Evolutionary conservation across 257 asterid genomes (phyloP), one percentile per base, ranked within the genome.

Genomic region (Jacaranda copaia): DNA sequence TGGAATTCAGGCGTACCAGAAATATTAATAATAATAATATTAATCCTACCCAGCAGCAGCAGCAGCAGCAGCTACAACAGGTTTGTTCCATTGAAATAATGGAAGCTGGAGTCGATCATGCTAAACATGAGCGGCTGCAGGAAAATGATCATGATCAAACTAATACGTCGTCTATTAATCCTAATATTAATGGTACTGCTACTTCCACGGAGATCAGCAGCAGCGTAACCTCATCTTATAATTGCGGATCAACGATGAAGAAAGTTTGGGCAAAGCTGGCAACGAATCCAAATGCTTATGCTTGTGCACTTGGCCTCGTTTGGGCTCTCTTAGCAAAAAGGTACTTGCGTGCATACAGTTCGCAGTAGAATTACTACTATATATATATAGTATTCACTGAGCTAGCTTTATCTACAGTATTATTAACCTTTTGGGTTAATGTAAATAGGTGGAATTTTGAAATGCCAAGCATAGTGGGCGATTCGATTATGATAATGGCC

Each of bases 401-500:
- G 1, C 11, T 48, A 15, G 3, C 11, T 3, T 11, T 48, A 48
- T 42, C 6, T 42, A 42, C 2, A 42, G 12, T 8, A 45, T 0
- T 45, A 45, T 45, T 45, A 45, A 45, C 51, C 12, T 19, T 58
- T 25, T 10, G 38, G 14, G 3, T 42, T 42, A 42, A 42, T 5
- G 5, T 67, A 20, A 0, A 8, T 61, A 58, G 98, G 87, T 94
- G 97, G 97, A 56, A 87, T 75, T 60, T 92, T 10, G 74, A 79
- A 39, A 83, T 92, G 94, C 97, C 97, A 0, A 57, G 73, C 77
- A 82, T 90, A 43, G 74, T 88, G 70, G 88, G 88, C 65, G 97
- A 93, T 43, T 92, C 93, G 9, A 84, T 92, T 39, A 32, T 82
- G 71, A 88, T 94, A 35, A 87, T 94, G 96, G 89, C 94, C 43